Conservation (phyloP, 1,284 basidiomycete genomes). For the Xanthoconium separans region DNA sequence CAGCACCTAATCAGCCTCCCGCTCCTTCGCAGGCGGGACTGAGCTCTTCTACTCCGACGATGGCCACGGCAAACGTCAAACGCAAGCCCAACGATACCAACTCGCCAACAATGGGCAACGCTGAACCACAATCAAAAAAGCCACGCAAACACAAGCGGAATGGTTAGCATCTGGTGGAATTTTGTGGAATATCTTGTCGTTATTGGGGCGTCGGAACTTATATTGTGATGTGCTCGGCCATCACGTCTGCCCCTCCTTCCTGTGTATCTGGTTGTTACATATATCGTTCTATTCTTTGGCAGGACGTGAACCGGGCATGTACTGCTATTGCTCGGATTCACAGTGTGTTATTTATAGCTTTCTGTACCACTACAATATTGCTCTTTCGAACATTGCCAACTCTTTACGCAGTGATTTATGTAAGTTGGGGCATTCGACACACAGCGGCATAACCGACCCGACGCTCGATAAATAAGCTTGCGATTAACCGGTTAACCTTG, state of each 20-base stretch:
- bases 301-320: conserved; percentile 18
- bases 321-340: conserved; percentile 32
- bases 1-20: conserved; percentile 38
- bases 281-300: conserved; percentile 33
- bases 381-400: conserved; percentile 21
- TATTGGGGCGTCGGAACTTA: conserved; percentile 27
- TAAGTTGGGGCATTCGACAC: neutral
- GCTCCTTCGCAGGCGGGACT: conserved; percentile 43
- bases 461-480: conserved; percentile 8
- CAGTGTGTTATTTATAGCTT: conserved; percentile 38
- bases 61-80: conserved; percentile 58
- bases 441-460: neutral
- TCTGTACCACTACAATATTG: conserved; percentile 33
- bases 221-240: conserved; percentile 31
- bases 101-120: conserved; percentile 49
- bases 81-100: conserved; percentile 57
- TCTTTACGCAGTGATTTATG: conserved; percentile 9
- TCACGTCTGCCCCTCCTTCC: conserved; percentile 16
- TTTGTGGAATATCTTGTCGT: conserved; percentile 31
- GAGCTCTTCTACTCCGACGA: conserved; percentile 46
- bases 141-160: conserved; percentile 43
- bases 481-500: conserved; percentile 11
- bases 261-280: conserved; percentile 30
- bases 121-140: conserved; percentile 49
- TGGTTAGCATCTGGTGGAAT: conserved; percentile 33